These are phyloP conservation scores for Clavaria fumosa DNA, from an alignment of 768 basidiomycete species.

Conservation along the genomic window DNA sequence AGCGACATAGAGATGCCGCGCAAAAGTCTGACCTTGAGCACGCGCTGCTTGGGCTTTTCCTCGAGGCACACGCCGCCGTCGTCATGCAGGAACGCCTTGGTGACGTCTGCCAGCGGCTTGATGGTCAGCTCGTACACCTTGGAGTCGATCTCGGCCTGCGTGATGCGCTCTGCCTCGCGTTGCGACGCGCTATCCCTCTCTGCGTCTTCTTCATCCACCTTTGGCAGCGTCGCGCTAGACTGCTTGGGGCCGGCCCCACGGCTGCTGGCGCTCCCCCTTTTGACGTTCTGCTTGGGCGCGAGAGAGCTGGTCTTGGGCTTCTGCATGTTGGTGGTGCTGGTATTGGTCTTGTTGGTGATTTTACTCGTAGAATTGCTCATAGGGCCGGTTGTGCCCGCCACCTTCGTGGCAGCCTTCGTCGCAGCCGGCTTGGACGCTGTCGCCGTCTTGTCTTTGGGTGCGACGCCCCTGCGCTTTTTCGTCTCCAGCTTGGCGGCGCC, in stretches of 20 bases:
- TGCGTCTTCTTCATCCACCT: conserved; percentile 6
- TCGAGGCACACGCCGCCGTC: conserved; percentile 20
- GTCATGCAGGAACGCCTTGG: conserved; percentile 43
- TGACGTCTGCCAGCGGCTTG: conserved; percentile 63
- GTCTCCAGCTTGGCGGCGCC: conserved; percentile 23
- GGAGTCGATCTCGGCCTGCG: conserved; percentile 49
- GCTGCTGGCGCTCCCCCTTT: conserved; percentile 18
- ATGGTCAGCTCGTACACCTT: conserved; percentile 71
- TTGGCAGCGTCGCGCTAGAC: not conserved
- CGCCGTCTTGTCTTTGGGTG: conserved; percentile 20
- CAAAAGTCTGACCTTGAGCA: conserved; percentile 31
- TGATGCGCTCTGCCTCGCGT: conserved; percentile 14
- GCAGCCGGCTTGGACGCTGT: conserved; percentile 20
- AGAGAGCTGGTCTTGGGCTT: no score
- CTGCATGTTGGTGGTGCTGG: no score
- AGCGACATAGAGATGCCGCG: not conserved
- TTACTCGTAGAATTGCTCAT: no score
- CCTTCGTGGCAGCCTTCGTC: no score
- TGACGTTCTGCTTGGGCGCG: conserved; percentile 44
- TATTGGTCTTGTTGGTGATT: no score
- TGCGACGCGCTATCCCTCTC: no score
- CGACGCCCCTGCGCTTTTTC: conserved; percentile 47
- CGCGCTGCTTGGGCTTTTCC: conserved; percentile 24
- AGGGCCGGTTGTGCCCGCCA: no score
- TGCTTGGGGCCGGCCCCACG: conserved; percentile 5